Base-by-base conservation (phyloP, 306 rosid species). In the Canavalia ensiformis region DNA sequence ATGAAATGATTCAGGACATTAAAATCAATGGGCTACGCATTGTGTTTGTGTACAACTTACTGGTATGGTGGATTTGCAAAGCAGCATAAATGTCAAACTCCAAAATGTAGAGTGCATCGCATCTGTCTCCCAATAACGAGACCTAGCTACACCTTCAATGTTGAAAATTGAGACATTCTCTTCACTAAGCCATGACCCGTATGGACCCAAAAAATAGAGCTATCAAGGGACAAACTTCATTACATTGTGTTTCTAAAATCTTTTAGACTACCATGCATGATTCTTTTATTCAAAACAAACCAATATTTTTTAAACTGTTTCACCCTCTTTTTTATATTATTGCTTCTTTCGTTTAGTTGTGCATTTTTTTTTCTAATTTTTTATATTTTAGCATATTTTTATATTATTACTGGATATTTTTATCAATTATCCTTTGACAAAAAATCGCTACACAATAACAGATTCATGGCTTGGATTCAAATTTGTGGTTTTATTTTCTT, bases 71-170 rank as follows among this genome's bases (percentile, higher is more conserved):
- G 67, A 39, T 31, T 55, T 1, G 46, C 44, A 12, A 33, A 65
- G 58, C 55, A 45, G 34, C 62, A 74, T 18, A 72, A 56, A 67
- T 56, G 81, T 57, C 77, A 49, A 69, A 59, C 50, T 62, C 52
- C 65, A 50, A 76, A 51, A 3, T 29, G 35, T 35, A 13, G 57
- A 46, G 18, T 45, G 72, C 78, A 39, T 60, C 37, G 79, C 75
- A 80, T 52, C 70, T 84, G 81, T 78, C 84, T 78, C 79, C 80
- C 84, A 64, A 41, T 51, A 58, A n/a, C 34, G 28, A 58, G 46
- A 55, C 70, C 81, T 6, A 34, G 63, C 81, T 6, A 34, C 34
- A 82, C 31, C 45, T 33, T 34, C 2, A 57, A 45, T 13, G 55
- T 75, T 68, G 72, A 75, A 81, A 57, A 44, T 12, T 55, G 41